A percentile compares a stretch with the other conserved stretches of the same genome.
These are phyloP conservation scores for Beauveria asiatica DNA, from an alignment of 2,329 filamentous ascomycete genomes.

Conservation along the genomic window DNA sequence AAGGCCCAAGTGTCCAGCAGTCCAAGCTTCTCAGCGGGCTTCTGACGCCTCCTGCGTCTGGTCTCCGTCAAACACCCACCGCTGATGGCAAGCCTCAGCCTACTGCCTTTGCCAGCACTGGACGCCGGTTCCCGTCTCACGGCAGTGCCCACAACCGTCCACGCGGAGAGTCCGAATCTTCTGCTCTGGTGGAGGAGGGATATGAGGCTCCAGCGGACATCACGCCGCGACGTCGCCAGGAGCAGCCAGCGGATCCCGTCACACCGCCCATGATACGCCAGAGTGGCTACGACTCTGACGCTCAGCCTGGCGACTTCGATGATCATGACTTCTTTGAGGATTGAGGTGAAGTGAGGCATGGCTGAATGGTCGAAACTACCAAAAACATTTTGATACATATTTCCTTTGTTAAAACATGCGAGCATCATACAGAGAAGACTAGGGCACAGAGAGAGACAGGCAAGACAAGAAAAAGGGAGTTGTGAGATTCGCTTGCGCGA, in stretches of 20 bases:
- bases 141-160: slow-evolving; percentile 18
- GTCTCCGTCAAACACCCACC: slow-evolving; percentile 53
- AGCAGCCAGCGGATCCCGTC: slow-evolving; percentile 32
- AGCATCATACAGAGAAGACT: not conserved
- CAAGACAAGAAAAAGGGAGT: not conserved
- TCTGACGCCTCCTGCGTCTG: slow-evolving; percentile 80
- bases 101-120: slow-evolving; percentile 53
- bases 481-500: not conserved
- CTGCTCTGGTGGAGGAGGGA: slow-evolving; percentile 20
- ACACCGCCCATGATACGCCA: slow-evolving; percentile 56
- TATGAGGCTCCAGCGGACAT: slow-evolving; percentile 32
- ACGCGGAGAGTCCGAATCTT: slow-evolving; percentile 24
- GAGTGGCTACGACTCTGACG: slow-evolving; percentile 53
- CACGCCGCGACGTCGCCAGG: slow-evolving; percentile 33
- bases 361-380: not conserved
- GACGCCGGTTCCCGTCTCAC: slow-evolving; percentile 47
- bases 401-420: slow-evolving; percentile 21
- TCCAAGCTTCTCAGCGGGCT: slow-evolving; percentile 63
- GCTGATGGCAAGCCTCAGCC: slow-evolving; percentile 37
- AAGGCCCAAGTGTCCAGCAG: slow-evolving; percentile 38
- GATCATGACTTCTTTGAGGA: slow-evolving; percentile 51
- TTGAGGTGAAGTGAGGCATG: slow-evolving; percentile 14
- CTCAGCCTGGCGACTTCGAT: slow-evolving; percentile 49
- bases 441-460: not conserved
- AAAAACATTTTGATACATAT: slow-evolving; percentile 10